These are phyloP conservation scores for Mortierella sp. DNA, from an alignment of 371 early-diverging fungal genomes.

Conservation along the genomic window DNA sequence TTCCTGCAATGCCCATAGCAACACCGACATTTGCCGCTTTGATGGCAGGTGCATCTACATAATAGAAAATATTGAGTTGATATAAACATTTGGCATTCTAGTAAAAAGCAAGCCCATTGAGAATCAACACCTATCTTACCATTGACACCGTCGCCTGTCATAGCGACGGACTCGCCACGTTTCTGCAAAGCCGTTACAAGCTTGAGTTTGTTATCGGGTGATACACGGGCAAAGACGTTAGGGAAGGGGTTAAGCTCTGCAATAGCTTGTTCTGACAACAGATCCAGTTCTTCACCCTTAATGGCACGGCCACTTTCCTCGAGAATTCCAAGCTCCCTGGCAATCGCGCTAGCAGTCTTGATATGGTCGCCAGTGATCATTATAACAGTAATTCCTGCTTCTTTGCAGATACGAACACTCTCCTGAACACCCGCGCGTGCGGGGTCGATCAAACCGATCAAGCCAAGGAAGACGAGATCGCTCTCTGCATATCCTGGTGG, in stretches of 20 bases:
- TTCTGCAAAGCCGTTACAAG: conserved; percentile 74
- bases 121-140: not conserved
- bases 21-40: conserved; percentile 87
- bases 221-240: conserved; percentile 80
- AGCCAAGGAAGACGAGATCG: conserved; percentile 67
- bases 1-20: conserved; percentile 86
- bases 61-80: not conserved
- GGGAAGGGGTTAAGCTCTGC: conserved; percentile 68
- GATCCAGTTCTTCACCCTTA: conserved; percentile 78
- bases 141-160: conserved; percentile 89
- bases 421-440: conserved; percentile 77
- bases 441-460: conserved; percentile 85
- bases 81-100: not conserved
- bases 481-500: conserved; percentile 60
- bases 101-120: not conserved
- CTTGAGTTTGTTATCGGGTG: conserved; percentile 82
- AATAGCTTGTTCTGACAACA: conserved; percentile 66
- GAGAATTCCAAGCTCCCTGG: conserved; percentile 77
- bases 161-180: conserved; percentile 79
- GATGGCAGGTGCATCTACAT: conserved; percentile 77
- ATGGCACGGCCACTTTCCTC: conserved; percentile 70
- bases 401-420: conserved; percentile 73
- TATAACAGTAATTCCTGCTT: conserved; percentile 84
- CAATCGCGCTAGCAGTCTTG: conserved; percentile 81
- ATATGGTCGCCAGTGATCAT: conserved; percentile 92